Evolutionary conservation across 192 early-diverging fungal species (phyloP), one percentile per base, ranked within the genome.

Genomic region (Podila clonocystis): DNA sequence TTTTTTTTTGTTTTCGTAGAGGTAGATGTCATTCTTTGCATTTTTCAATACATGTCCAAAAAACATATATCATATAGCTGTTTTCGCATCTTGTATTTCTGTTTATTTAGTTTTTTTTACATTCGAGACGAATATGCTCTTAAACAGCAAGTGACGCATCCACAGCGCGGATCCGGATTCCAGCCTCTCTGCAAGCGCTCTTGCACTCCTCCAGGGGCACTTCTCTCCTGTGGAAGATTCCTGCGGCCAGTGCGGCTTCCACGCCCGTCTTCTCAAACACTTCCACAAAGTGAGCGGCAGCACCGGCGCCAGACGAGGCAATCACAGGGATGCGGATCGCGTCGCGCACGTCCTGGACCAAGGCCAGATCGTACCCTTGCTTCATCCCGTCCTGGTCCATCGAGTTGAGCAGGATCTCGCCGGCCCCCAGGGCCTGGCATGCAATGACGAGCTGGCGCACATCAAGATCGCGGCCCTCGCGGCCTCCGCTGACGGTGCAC

Each of bases 371-470:
- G 73, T 94, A 99, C 19, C 98, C 98, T 59, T 94, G 92, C 82
- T 99, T 99, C 26, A 95, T 99, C 5, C 98, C 98, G 80, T 99
- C 98, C 78, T 93, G 90, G 83, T 99, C 97, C 96, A 99, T 99
- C 83, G 97, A 98, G 83, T 99, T 99, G 63, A 98, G 88, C 78
- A 99, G 83, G 52, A 99, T 94, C 83, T 99, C 98, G 9, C 98
- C 98, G 0, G 97, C 97, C 19, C 98, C 98, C 67, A 99, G 79
- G 2, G 87, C 88, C 82, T 97, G 92, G 68, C 95, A 97, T 0
- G 95, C 93, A 17, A 89, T 88, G 19, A 96, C 95, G 26, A 99
- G 86, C 82, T 99, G 97, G 50, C 85, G 82, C 31, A 98, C 98
- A 84, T 99, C 98, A 29, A 97, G 58, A 82, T 99, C 97, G 58